Base-by-base conservation (phyloP, 1,284 basidiomycete genomes). In the Ganoderma resinaceum region DNA sequence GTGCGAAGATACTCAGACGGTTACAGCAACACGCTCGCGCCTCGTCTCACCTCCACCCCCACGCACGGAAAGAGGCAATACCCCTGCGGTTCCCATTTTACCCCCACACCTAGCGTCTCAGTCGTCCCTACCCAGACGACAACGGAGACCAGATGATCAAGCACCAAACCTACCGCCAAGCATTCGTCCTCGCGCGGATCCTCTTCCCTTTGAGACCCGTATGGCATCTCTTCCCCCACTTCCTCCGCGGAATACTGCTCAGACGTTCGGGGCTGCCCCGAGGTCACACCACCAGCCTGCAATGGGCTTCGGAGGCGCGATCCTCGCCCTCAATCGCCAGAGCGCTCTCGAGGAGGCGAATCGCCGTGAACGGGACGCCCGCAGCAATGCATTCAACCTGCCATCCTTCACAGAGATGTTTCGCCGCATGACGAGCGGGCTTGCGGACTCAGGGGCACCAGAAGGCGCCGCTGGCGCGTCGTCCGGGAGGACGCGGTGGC, bases 301-400 rank as follows among this genome's bases (percentile, higher is more conserved):
- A 3, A 86, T 92, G 82, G 89, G 89, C 33, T 79, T 93, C 35
- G 91, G 91, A 23, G 91, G 91, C n/a, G 91, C 88, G 1, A 73
- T 93, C 3, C 80, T 92, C 12, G 82, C 89, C 2, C 73, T 80
- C 11, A 80, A 78, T 60, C 73, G 77, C 40, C 79, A 79, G 61
- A 73, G 74, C 43, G 73, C 73, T 14, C 57, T 69, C 0, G 73
- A 74, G 37, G 72, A 76, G 42, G 73, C 65, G 20, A 67, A 72
- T 59, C 68, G 72, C 20, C 68, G 31, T 20, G 66, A 68, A 23
- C 66, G 69, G 2, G 67, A 70, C 46, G 62, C 61, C 53, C 55
- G 62, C 37, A 33, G 26, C n/a, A 35, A 64, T 35, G 60, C 52
- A 20, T 67, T 68, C 64, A 66, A 66, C 26, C 35, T 72, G 14